Conservation (phyloP, 2,329 filamentous ascomycete genomes). For the Aspergillus sp. region DNA sequence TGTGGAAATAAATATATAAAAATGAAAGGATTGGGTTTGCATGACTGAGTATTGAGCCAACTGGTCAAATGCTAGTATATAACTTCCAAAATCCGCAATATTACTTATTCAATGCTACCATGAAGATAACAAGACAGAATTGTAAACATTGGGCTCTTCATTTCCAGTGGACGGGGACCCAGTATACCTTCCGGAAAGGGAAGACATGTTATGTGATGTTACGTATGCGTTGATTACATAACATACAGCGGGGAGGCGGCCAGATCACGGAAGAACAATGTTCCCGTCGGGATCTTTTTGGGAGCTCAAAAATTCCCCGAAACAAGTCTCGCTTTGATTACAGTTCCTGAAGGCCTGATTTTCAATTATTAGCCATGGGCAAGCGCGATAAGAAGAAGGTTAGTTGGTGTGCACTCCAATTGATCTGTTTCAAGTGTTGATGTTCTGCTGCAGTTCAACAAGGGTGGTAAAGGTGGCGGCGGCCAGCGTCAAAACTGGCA, state of each 20-base stretch:
- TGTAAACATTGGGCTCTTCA: too few relatives aligned
- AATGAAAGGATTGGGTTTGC: too few relatives aligned
- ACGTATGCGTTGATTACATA: too few relatives aligned
- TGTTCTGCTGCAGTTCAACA: conserved; percentile 36
- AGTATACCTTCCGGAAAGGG: too few relatives aligned
- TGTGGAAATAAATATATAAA: too few relatives aligned
- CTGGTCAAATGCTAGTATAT: too few relatives aligned
- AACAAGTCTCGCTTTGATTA: neutral
- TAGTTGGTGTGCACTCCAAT: neutral
- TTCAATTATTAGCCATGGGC: conserved; percentile 24
- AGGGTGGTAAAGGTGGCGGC: conserved; percentile 45
- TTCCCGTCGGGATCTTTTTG: conserved; percentile 10
- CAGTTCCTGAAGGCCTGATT: neutral
- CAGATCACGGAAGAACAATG: neutral
- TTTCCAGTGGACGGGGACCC: too few relatives aligned
- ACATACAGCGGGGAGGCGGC: too few relatives aligned
- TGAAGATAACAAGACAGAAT: too few relatives aligned
- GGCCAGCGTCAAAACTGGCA: conserved; percentile 51
- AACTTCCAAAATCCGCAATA: too few relatives aligned
- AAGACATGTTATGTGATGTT: neutral
- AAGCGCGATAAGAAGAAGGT: conserved; percentile 36
- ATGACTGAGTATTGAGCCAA: too few relatives aligned
- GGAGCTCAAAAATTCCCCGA: conserved; percentile 10
- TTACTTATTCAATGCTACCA: too few relatives aligned
- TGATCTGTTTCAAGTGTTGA: neutral